Conservation (phyloP, 257 asterid species). For the Cinchona pubescens region DNA sequence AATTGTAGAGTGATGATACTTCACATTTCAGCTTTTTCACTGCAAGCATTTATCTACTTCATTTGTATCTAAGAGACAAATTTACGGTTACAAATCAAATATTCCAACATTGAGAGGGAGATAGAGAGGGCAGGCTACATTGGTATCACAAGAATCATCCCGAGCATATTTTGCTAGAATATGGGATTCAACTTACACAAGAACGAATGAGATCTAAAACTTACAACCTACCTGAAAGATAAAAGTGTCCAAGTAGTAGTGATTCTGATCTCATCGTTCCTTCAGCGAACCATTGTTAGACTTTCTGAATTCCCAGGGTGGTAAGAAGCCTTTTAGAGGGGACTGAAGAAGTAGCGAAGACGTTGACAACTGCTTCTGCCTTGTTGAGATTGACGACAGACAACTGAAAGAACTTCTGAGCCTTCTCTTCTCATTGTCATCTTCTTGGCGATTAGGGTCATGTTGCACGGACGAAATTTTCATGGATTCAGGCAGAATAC, state of each 20-base stretch:
- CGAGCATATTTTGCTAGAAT: constrained; percentile 24
- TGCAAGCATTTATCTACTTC: constrained; percentile 5
- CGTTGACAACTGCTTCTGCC: constrained; percentile 73
- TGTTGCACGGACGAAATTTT: constrained; percentile 67
- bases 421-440: constrained; percentile 58
- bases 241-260: neutral
- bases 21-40: constrained; percentile 4
- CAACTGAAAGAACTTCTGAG: constrained; percentile 67
- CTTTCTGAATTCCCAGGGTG: constrained; percentile 60
- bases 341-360: constrained; percentile 70
- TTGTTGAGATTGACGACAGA: constrained; percentile 74
- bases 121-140: constrained; percentile 14
- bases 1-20: neutral
- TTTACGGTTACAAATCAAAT: constrained; percentile 18
- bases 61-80: constrained; percentile 1
- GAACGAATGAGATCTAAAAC: constrained; percentile 13
- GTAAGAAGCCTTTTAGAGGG: constrained; percentile 73
- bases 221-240: neutral
- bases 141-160: constrained; percentile 26
- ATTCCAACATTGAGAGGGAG: constrained; percentile 22
- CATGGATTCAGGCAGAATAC: constrained; percentile 73
- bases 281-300: constrained; percentile 51
- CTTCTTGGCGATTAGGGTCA: constrained; percentile 44
- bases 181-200: constrained; percentile 15
- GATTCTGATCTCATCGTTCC: constrained; percentile 36